These are phyloP conservation scores for Fusarium bulbicola DNA, from an alignment of 2,329 filamentous ascomycete genomes.

Conservation along the genomic window DNA sequence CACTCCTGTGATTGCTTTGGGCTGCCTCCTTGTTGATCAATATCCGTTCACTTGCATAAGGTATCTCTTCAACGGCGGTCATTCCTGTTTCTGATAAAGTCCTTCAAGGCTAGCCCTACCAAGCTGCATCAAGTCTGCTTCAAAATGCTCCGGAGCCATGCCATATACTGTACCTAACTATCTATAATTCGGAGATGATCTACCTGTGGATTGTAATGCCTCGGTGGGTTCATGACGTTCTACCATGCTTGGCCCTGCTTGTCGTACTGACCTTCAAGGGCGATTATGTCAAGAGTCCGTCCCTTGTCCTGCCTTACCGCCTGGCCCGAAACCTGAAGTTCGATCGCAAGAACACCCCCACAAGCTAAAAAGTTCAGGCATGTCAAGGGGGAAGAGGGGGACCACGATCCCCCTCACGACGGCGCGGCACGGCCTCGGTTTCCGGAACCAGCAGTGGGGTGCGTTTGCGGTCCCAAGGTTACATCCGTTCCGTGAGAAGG, in stretches of 20 bases:
- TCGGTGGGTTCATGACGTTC: constrained; percentile 10
- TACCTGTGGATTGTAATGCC: background rate
- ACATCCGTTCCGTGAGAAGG: constrained; percentile 7
- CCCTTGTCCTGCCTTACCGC: constrained; percentile 1
- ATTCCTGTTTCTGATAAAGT: constrained; percentile 10
- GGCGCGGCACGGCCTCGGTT: constrained; percentile 27
- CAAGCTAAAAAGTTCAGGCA: background rate
- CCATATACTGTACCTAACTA: background rate
- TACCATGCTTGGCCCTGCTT: background rate
- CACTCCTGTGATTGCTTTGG: background rate
- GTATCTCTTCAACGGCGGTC: background rate
- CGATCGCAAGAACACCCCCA: constrained; percentile 1
- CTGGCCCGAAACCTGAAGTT: constrained; percentile 1
- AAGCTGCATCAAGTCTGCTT: background rate
- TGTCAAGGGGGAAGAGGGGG: constrained; percentile 1
- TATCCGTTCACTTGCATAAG: background rate
- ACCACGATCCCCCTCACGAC: constrained; percentile 14
- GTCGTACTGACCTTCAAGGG: background rate
- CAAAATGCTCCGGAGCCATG: background rate
- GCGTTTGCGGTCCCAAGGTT: constrained; percentile 25
- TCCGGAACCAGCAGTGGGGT: constrained; percentile 41
- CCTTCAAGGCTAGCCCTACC: constrained; percentile 24
- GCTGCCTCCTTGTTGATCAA: constrained; percentile 8
- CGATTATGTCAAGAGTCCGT: background rate
- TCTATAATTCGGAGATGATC: background rate